Base-by-base conservation (phyloP, 2,329 filamentous ascomycete genomes). In the Verticillium albo-atrum region DNA sequence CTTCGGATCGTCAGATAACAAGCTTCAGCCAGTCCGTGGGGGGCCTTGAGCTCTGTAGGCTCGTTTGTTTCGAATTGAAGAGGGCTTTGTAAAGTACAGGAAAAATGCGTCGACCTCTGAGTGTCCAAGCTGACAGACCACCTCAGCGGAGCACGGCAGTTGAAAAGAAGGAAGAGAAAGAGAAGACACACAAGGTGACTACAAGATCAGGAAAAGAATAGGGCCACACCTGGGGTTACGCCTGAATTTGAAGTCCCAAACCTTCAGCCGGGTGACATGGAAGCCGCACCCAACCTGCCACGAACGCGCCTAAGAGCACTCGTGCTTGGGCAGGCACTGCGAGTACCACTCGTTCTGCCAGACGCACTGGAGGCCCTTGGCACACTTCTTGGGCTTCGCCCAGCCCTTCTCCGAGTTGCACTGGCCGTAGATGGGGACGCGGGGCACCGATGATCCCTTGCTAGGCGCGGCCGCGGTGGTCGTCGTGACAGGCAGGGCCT, bases 281-380 rank as follows among this genome's bases (percentile, higher is more conserved):
- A 47, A 47, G 42, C 42, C 20, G 9, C n/a, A 10, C 20, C 42
- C 10, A 23, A 7, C 42, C n/a, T 20, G n/a, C 2, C 6, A 47
- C 20, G 4, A n/a, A 6, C 42, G n/a, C n/a, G 10, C 3, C 42
- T 47, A 47, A 4, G 17, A n/a, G 7, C 20, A n/a, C n/a, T 53
- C 54, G 17, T 30, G 27, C 28, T 68, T 28, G 10, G 69, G 78
- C 63, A 75, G 59, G 65, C 77, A 79, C 68, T 79, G 76, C 42
- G 59, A 74, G 69, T 78, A 79, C 64, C 67, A 79, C 55, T 71
- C 67, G 66, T 78, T 79, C 60, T 68, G 51, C 57, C 68, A 68
- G 32, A 63, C 70, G 70, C 76, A 79, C 23, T 67, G 75, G 54
- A 59, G 71, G 17, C 70, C 70, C 28, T 68, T 64, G 30, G 62